Conservation (phyloP, 2,329 filamentous ascomycete species). For the Hymenoscyphus linearis region DNA sequence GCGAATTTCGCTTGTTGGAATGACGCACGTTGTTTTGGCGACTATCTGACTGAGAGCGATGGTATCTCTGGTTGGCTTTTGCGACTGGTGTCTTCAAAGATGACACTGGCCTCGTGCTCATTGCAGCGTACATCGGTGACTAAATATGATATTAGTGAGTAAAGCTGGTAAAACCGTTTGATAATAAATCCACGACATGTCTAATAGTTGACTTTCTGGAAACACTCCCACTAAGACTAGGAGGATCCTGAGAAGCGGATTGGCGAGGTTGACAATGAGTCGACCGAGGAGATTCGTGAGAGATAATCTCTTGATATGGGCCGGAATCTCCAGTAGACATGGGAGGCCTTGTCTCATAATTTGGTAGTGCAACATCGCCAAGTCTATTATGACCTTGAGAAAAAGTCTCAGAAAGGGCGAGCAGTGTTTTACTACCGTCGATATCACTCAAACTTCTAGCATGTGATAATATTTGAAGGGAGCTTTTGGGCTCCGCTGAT, state of each 20-base stretch:
- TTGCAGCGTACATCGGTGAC: constrained; percentile 8
- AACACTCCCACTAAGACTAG: neutral
- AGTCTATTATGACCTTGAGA: neutral
- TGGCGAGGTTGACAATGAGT: neutral
- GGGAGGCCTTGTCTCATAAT: neutral
- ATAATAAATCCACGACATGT: neutral
- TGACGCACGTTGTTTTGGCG: neutral
- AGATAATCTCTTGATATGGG: neutral
- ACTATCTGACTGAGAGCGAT: neutral
- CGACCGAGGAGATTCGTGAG: neutral
- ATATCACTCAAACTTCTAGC: neutral
- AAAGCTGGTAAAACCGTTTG: neutral
- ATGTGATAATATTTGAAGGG: neutral
- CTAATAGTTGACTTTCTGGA: neutral
- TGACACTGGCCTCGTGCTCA: constrained; percentile 2
- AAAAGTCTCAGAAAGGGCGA: neutral
- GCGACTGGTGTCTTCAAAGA: neutral
- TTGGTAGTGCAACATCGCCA: neutral
- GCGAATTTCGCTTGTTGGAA: neutral
- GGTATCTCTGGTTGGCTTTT: neutral
- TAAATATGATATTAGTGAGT: constrained; percentile 4
- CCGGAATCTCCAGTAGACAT: neutral
- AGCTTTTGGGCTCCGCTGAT: neutral
- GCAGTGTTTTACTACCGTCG: neutral
- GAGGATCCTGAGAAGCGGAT: neutral